Percentiles rank a stretch among this genome's conserved stretches.
These are phyloP conservation scores for Rhodomyrtus tomentosa DNA, from an alignment of 345 rosid species.

Conservation along the genomic window DNA sequence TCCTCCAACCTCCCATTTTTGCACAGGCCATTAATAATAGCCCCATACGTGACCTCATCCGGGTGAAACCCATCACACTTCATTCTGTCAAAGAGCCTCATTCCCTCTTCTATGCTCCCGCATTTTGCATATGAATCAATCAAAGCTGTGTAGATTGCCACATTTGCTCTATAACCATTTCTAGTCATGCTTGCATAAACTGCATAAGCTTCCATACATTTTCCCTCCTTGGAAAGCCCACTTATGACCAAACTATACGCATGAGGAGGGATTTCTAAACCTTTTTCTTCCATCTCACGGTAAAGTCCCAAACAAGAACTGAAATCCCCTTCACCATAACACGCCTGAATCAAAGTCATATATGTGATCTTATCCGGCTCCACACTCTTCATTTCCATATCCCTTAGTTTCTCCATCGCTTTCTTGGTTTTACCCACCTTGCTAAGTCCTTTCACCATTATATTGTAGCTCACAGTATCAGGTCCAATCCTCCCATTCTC, in stretches of 20 bases:
- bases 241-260: conserved; percentile 66
- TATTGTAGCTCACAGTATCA: conserved; percentile 68
- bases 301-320: conserved; percentile 59
- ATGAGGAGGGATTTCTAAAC: conserved; percentile 60
- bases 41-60: conserved; percentile 74
- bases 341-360: conserved; percentile 75
- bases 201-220: conserved; percentile 51
- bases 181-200: conserved; percentile 58
- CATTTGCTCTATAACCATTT: conserved; percentile 50
- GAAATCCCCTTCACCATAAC: conserved; percentile 58
- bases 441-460: conserved; percentile 83
- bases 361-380: conserved; percentile 78
- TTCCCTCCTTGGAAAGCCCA: conserved; percentile 78
- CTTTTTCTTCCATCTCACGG: conserved; percentile 80
- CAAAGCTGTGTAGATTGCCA: conserved; percentile 67
- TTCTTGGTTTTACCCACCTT: conserved; percentile 54
- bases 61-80: conserved; percentile 54
- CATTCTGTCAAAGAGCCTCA: conserved; percentile 59
- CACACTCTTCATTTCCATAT: conserved; percentile 53
- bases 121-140: conserved; percentile 68
- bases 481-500: conserved; percentile 58
- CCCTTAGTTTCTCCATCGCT: conserved; percentile 50
- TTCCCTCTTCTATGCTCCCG: conserved; percentile 38
- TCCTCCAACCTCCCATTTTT: conserved; percentile 71
- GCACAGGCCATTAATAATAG: conserved; percentile 59